phyloP scores from a whole-genome alignment of 441 rosid genomes.

The Aquilaria agallochum region DNA sequence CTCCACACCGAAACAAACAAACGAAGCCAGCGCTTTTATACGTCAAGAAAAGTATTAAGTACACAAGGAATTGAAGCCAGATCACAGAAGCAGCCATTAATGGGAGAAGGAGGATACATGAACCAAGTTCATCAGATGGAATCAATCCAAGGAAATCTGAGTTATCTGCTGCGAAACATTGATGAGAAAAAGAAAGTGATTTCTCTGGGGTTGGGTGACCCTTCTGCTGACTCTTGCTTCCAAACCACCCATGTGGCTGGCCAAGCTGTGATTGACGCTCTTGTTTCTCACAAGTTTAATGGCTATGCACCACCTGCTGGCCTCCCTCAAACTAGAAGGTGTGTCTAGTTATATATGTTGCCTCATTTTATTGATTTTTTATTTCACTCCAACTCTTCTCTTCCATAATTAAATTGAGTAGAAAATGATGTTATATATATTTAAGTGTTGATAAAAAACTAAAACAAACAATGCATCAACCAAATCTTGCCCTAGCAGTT shows the following conservation, averaged over 20 bases:
- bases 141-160: constrained; percentile 71
- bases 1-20: too few species aligned
- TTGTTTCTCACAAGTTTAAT: constrained; percentile 71
- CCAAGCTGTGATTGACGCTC: constrained; percentile 64
- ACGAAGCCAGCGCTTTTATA: too few species aligned
- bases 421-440: too few species aligned
- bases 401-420: too few species aligned
- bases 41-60: too few species aligned
- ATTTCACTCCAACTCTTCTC: too few species aligned
- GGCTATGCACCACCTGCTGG: constrained; percentile 92
- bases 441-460: too few species aligned
- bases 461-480: too few species aligned
- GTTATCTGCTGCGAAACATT: constrained; percentile 58
- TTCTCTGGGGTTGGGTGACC: constrained; percentile 91
- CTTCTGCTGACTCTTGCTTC: constrained; percentile 77
- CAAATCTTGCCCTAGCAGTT: too few species aligned
- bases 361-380: too few species aligned
- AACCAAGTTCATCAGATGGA: constrained; percentile 23
- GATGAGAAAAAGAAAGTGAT: constrained; percentile 43
- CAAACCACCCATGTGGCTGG: constrained; percentile 54
- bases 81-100: too few species aligned
- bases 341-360: not conserved
- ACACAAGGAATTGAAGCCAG: too few species aligned
- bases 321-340: constrained; percentile 90
- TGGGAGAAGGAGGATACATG: not conserved